Percentiles rank a stretch among this genome's conserved stretches.
phyloP scores from a whole-genome alignment of 305 asterid species.

The Solanum hybrid region DNA sequence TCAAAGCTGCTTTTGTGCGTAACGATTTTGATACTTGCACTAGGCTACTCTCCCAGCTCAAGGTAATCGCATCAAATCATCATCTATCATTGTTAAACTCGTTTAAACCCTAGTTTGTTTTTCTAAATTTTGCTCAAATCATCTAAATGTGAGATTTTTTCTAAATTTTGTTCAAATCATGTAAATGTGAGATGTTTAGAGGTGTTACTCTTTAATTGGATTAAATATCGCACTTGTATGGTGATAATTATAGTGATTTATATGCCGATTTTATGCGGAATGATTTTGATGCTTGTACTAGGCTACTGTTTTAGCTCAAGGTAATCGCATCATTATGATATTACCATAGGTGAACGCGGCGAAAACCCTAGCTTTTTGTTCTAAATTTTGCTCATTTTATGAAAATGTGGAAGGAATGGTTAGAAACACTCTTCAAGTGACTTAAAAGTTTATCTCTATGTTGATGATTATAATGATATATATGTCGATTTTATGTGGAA shows the following conservation, averaged over 20 bases:
- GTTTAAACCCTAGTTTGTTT: background rate
- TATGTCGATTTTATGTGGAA: background rate
- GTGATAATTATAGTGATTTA: background rate
- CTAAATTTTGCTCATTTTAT: too few species aligned
- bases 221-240: background rate
- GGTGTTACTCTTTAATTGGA: background rate
- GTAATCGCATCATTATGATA: constrained; percentile 4
- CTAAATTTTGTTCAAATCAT: background rate
- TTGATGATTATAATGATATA: background rate
- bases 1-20: constrained; percentile 54
- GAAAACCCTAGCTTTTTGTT: background rate
- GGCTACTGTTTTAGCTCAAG: constrained; percentile 61
- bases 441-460: too few species aligned
- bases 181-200: background rate
- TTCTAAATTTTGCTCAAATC: background rate
- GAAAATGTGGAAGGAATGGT: background rate
- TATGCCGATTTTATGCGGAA: background rate
- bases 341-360: background rate
- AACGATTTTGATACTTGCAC: constrained; percentile 51
- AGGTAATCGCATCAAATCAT: constrained; percentile 28
- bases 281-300: background rate
- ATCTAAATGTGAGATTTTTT: background rate
- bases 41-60: constrained; percentile 60
- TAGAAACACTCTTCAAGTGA: background rate
- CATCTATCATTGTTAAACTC: background rate